These are phyloP conservation scores for Bjerkandera adusta DNA, from an alignment of 1,284 basidiomycete species.

Conservation along the genomic window DNA sequence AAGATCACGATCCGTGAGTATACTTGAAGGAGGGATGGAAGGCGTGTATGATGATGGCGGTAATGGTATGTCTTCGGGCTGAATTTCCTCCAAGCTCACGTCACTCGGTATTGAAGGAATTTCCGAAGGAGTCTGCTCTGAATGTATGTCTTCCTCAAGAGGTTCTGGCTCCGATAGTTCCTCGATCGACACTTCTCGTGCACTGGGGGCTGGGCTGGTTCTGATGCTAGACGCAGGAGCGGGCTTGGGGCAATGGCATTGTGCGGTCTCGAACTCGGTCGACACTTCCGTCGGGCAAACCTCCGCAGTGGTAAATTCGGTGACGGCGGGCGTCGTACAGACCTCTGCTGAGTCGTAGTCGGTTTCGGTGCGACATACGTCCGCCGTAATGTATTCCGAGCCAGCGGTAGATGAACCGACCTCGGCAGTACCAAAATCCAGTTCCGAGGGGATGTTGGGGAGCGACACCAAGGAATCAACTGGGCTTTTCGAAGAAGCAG, in stretches of 20 bases:
- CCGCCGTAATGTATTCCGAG: slow-evolving; percentile 50
- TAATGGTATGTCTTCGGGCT: slow-evolving; percentile 38
- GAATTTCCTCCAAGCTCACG: slow-evolving; percentile 20
- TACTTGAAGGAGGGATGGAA: slow-evolving; percentile 19
- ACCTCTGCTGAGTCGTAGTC: slow-evolving; percentile 53
- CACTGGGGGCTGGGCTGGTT: slow-evolving; percentile 12
- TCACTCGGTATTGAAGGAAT: slow-evolving; percentile 9
- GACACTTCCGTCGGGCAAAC: slow-evolving; percentile 48
- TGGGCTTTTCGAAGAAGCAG: slow-evolving; percentile 13
- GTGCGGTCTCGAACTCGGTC: slow-evolving; percentile 51
- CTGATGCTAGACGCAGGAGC: not conserved
- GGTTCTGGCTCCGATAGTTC: slow-evolving; percentile 8
- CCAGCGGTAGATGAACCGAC: slow-evolving; percentile 41
- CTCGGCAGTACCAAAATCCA: slow-evolving; percentile 28
- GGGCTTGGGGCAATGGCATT: slow-evolving; percentile 19
- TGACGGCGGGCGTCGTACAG: slow-evolving; percentile 41
- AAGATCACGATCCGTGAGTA: slow-evolving; percentile 14
- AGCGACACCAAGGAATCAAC: slow-evolving; percentile 10
- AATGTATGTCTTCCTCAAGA: not conserved
- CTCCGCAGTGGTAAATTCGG: slow-evolving; percentile 50
- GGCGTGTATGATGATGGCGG: slow-evolving; percentile 30
- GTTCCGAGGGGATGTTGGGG: slow-evolving; percentile 16
- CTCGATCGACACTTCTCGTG: slow-evolving; percentile 9
- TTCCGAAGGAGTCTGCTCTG: slow-evolving; percentile 1
- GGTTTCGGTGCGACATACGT: slow-evolving; percentile 45